Evolutionary conservation across 805 yeast species (phyloP).

Genomic region (Schizosaccharomyces octosporus): DNA sequence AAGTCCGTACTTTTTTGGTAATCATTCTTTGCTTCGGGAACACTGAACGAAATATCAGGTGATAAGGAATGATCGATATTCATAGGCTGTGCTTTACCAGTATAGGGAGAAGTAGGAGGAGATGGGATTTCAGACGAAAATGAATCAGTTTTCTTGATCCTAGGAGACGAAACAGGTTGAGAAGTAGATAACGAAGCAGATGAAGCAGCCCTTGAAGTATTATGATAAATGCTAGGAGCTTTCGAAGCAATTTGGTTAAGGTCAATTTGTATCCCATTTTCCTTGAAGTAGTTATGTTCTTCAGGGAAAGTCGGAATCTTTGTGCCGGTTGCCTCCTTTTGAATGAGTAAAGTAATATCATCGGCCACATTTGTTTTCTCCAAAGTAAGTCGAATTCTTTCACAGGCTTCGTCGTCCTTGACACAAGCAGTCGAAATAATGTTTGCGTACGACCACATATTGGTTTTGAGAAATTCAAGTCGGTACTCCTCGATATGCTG

Average conservation of each 20-base stretch:
- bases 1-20: no score
- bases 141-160: not conserved
- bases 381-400: slow-evolving; percentile 36
- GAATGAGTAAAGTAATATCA: slow-evolving; percentile 33
- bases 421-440: slow-evolving; percentile 53
- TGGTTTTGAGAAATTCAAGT: slow-evolving; percentile 40
- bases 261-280: not conserved
- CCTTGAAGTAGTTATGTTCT: not conserved
- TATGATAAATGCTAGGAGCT: not conserved
- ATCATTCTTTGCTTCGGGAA: no score
- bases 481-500: slow-evolving; percentile 52
- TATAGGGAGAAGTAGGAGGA: not conserved
- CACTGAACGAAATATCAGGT: no score
- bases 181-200: not conserved
- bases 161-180: not conserved
- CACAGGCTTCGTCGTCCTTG: slow-evolving; percentile 53
- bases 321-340: slow-evolving; percentile 37
- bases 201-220: not conserved
- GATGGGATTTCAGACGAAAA: not conserved
- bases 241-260: not conserved
- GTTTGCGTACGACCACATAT: slow-evolving; percentile 58
- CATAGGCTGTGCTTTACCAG: not conserved
- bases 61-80: not conserved
- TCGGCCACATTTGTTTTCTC: slow-evolving; percentile 40
- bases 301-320: slow-evolving; percentile 19